Percentiles rank a stretch among this genome's conserved stretches.
Evolutionary conservation across 495 filamentous ascomycete genomes (phyloP).

Genomic region (Penicillium pulvis): DNA sequence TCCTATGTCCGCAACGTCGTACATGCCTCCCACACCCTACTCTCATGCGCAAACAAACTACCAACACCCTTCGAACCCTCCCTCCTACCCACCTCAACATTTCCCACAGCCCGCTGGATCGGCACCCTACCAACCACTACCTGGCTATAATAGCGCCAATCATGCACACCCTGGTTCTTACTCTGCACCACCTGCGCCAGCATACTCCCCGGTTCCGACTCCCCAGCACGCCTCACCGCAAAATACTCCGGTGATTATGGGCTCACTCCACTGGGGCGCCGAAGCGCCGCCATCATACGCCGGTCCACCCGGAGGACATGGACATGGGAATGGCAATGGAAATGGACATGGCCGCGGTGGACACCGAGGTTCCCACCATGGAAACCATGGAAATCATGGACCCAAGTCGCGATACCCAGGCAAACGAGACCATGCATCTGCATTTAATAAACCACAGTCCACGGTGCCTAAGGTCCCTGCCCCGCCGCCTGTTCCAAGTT

Average conservation of each 20-base stretch:
- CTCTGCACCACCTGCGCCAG: conserved; percentile 26
- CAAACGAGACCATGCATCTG: conserved; percentile 45
- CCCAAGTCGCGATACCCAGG: conserved; percentile 38
- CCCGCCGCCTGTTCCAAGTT: conserved; percentile 63
- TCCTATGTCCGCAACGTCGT: conserved; percentile 27
- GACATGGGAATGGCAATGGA: conserved; percentile 19
- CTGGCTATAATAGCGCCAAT: conserved; percentile 32
- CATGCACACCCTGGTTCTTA: conserved; percentile 26
- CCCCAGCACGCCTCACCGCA: conserved; percentile 26
- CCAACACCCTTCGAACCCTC: conserved; percentile 28
- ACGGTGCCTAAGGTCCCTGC: conserved; percentile 45
- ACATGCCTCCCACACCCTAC: conserved; percentile 33
- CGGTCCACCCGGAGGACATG: conserved; percentile 8
- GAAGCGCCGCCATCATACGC: conserved; percentile 37
- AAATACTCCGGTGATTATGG: conserved; percentile 55
- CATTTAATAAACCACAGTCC: conserved; percentile 45
- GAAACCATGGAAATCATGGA: conserved; percentile 42
- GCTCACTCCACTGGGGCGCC: conserved; percentile 59
- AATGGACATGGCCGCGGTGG: conserved; percentile 12
- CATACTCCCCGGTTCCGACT: conserved; percentile 29
- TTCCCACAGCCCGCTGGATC: conserved; percentile 34
- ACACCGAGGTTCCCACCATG: conserved; percentile 44
- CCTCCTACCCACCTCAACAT: conserved; percentile 25
- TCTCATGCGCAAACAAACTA: conserved; percentile 30
- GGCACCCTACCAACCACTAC: conserved; percentile 30